Percentiles rank a stretch among this genome's conserved stretches.
phyloP scores from a whole-genome alignment of 768 basidiomycete genomes.

The Clavaria fumosa region DNA sequence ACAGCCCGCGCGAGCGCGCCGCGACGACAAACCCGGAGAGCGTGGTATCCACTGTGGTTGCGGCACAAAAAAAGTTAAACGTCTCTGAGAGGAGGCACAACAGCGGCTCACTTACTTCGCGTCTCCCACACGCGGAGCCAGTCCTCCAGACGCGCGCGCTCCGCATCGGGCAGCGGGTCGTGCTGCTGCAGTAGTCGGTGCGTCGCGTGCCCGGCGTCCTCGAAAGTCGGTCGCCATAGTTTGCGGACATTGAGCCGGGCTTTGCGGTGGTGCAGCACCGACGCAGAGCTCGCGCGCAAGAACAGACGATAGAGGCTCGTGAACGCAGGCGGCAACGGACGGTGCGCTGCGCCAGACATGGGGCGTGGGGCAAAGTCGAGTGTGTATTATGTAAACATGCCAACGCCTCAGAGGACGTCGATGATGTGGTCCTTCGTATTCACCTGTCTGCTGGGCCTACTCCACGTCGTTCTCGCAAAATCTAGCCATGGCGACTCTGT shows the following conservation, averaged over 20 bases:
- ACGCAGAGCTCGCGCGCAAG: slow-evolving; percentile 37
- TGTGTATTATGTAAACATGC: too few species aligned
- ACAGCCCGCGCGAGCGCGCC: slow-evolving; percentile 43
- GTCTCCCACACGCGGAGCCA: slow-evolving; percentile 42
- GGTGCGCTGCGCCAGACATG: too few species aligned
- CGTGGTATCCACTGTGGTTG: slow-evolving; percentile 46
- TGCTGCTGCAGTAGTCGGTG: slow-evolving; percentile 27
- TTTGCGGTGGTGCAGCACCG: slow-evolving; percentile 36
- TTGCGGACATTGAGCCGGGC: slow-evolving; percentile 29
- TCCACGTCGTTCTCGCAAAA: too few species aligned
- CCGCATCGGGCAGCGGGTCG: slow-evolving; percentile 10
- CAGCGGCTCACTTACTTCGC: slow-evolving; percentile 27
- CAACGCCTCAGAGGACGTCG: too few species aligned
- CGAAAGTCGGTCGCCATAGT: slow-evolving; percentile 41
- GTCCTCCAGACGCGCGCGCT: slow-evolving; percentile 19
- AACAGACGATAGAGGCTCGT: slow-evolving; percentile 46
- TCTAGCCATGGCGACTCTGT: slow-evolving; percentile 77
- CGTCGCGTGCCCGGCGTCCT: slow-evolving; percentile 30
- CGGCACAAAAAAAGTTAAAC: neutral
- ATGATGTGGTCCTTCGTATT: too few species aligned
- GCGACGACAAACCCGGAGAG: slow-evolving; percentile 46
- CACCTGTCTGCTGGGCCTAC: too few species aligned
- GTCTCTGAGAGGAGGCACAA: slow-evolving; percentile 9
- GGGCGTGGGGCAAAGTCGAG: too few species aligned
- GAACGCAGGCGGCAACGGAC: slow-evolving; percentile 24